Conservation (phyloP, 352 stramenopile species). For the Albugo candida region DNA sequence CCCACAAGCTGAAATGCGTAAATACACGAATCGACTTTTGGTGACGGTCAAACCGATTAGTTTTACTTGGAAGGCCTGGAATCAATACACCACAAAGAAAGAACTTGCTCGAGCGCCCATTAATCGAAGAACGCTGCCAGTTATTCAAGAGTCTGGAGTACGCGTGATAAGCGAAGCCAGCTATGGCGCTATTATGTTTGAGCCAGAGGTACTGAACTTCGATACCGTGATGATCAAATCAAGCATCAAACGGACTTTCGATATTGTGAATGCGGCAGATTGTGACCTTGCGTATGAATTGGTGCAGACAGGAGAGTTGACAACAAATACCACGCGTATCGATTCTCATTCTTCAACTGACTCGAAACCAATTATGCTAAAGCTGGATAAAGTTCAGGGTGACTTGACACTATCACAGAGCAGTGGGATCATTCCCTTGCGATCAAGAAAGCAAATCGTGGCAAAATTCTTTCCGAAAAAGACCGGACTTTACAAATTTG, state of each 20-base stretch:
- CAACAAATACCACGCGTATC: background rate
- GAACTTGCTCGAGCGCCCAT: conserved; percentile 1
- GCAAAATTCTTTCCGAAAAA: conserved; percentile 52
- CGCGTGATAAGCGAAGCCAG: conserved; percentile 55
- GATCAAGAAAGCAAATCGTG: conserved; percentile 53
- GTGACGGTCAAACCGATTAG: conserved; percentile 56
- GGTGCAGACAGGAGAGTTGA: background rate
- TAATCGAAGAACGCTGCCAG: conserved; percentile 9
- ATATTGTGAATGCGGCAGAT: conserved; percentile 57
- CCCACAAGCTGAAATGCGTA: conserved; percentile 32
- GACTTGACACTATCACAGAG: conserved; percentile 35
- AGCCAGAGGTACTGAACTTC: conserved; percentile 40
- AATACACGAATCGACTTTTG: conserved; percentile 52
- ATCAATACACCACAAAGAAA: conserved; percentile 7
- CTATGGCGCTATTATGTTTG: conserved; percentile 54
- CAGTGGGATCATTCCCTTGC: conserved; percentile 40
- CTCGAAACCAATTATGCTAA: no score
- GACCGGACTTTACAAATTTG: conserved; percentile 48
- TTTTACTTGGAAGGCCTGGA: conserved; percentile 10
- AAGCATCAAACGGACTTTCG: conserved; percentile 32
- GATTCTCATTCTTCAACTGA: background rate
- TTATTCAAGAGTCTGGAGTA: conserved; percentile 41
- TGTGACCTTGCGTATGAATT: conserved; percentile 35
- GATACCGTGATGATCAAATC: conserved; percentile 77
- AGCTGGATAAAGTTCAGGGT: background rate